Evolutionary conservation across 2,329 filamentous ascomycete genomes (phyloP), one percentile per base, ranked within the genome.

Genomic region (Alternaria infectoria): DNA sequence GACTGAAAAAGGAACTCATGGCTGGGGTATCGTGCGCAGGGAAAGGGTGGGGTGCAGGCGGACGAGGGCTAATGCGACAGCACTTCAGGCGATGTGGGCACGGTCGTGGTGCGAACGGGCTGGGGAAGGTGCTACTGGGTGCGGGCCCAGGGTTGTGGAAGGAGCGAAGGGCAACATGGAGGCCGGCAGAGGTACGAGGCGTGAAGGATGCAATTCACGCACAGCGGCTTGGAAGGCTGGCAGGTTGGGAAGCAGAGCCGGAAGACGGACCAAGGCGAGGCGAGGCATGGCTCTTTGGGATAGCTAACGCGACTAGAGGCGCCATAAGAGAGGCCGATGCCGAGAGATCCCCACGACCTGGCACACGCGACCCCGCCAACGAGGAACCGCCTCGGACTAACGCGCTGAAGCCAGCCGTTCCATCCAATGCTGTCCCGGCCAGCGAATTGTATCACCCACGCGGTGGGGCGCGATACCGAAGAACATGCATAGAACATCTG

Each of bases 1-100:
- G 83, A 65, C 83, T 82, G 77, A 86, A 86, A 82, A 87, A 86
- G 47, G 82, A 83, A 71, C 82, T 82, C 85, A 86, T 86, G 69
- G 68, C 60, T 61, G 65, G 54, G 63, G 69, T 28, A 51, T 49
- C 46, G 52, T 57, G 62, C 47, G 60, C 56, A 66, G 67, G 58
- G 54, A 56, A 60, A 59, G 61, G 64, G 67, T 40, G 65, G 40
- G 63, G 64, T 43, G 58, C 32, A 59, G 55, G 44, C 44, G 56
- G 43, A 54, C 23, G 65, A 26, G 21, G 60, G 60, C 44, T 58
- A 30, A 36, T 44, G 47, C 57, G 64, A 47, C 59, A 58, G 54
- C 59, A 36, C 46, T 45, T 57, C 59, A 64, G 32, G 64, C 57
- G 59, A 64, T 58, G 36, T 57, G 47, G 50, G 62, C 45, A 56